Evolutionary conservation across 148 eudicot genomes (phyloP), one percentile per base, ranked within the genome.

Genomic region (Camellia granthamiana): DNA sequence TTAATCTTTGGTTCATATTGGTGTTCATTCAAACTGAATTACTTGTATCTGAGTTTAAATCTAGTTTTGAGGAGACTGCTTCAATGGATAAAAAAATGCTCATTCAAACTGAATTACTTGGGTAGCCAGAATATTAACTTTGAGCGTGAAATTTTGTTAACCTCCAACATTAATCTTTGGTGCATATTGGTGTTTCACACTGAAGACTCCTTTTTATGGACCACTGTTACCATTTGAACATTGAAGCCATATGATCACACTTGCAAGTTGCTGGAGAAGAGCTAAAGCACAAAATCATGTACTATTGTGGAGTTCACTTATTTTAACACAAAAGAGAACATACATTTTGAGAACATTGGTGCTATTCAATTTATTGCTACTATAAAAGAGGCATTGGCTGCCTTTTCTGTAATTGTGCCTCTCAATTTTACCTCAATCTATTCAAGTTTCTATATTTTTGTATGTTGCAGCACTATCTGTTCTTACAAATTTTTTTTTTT

Each of bases 21-120:
- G 43, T 72, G 42, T 23, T 69, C 16, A 44, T 72, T 72, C 59
- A 72, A 4, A 23, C 43, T 41, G 1, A 72, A 72, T 42, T 51
- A 10, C 78, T 47, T 19, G 68, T 30, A 19, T 70, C 77, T 60
- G 69, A 82, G 66, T 65, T 80, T 71, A 73, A 82, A 10, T 71
- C 10, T 21, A 38, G 52, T 77, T 38, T 7, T 46, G 65, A 64
- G 16, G 72, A 16, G 5, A 74, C 4, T 42, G 42, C 44, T 54
- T 70, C 63, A 38, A 3, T 74, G 21, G 64, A 9, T 56, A 49
- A 13, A 13, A 5, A 55, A 56, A 41, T 58, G 19, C 64, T 64
- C 7, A 23, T 38, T 56, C 21, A 56, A 74, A 56, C 77, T 74
- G 77, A 56, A 41, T 30, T 38, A 2, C 13, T 72, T 74, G 63